Percentiles rank a stretch among this genome's conserved stretches.
Conservation (phyloP, 495 filamentous ascomycete genomes). For the Wilcoxina mikolae region DNA sequence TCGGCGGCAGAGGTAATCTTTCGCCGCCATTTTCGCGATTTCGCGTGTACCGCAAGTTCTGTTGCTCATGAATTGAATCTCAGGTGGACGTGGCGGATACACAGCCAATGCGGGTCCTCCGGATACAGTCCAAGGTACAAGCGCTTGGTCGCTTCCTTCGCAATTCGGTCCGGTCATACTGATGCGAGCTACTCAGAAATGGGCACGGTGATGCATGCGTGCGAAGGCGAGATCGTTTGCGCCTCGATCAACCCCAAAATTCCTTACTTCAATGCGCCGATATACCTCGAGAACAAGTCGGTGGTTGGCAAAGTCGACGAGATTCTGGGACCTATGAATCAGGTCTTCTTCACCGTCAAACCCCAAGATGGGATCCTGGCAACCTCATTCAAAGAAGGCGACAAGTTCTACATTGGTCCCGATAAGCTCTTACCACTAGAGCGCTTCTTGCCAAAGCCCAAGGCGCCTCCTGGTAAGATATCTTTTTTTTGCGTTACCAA, state of each 20-base stretch:
- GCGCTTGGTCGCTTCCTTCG: not conserved
- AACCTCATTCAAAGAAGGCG: slow-evolving; percentile 80
- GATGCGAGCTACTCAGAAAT: slow-evolving; percentile 44
- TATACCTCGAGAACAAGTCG: slow-evolving; percentile 97
- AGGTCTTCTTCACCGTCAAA: slow-evolving; percentile 97
- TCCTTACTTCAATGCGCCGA: slow-evolving; percentile 96
- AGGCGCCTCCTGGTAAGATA: slow-evolving; percentile 51
- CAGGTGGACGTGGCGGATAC: slow-evolving; percentile 45
- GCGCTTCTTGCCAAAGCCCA: slow-evolving; percentile 89
- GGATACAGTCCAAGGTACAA: slow-evolving; percentile 47
- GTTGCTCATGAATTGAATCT: not conserved
- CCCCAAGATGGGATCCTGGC: slow-evolving; percentile 90
- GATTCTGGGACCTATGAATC: slow-evolving; percentile 72
- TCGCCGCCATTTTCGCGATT: not conserved
- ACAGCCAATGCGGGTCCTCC: slow-evolving; percentile 49
- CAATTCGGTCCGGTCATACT: slow-evolving; percentile 4
- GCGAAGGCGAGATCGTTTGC: slow-evolving; percentile 94
- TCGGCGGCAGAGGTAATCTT: slow-evolving; percentile 3
- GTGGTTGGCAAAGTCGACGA: slow-evolving; percentile 81
- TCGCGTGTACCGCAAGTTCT: no score
- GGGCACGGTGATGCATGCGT: slow-evolving; percentile 82
- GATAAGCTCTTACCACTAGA: slow-evolving; percentile 92
- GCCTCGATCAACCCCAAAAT: slow-evolving; percentile 86
- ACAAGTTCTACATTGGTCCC: slow-evolving; percentile 89
- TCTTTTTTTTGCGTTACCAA: not conserved